Evolutionary conservation across 805 yeast genomes (phyloP).

Genomic region (Naumovozyma dairenensis): DNA sequence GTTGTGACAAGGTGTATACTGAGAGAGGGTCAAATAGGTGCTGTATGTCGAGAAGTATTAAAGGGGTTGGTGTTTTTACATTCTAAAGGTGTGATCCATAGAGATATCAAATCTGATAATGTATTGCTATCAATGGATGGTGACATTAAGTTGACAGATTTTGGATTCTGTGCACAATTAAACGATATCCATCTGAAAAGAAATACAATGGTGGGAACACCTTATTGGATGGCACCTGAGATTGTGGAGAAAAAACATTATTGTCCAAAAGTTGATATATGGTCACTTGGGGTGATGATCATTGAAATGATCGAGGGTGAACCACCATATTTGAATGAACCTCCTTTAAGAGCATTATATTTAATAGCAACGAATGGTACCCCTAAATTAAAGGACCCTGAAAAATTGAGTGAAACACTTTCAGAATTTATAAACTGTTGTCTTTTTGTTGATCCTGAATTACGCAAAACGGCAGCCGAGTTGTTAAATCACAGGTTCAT

Average conservation of each 20-base stretch:
- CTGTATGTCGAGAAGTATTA: conserved; percentile 86
- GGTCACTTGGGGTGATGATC: conserved; percentile 97
- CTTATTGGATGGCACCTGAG: conserved; percentile 99
- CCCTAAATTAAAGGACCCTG: conserved; percentile 86
- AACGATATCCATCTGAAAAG: conserved; percentile 76
- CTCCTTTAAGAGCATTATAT: conserved; percentile 87
- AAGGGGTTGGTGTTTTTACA: conserved; percentile 82
- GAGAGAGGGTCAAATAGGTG: conserved; percentile 92
- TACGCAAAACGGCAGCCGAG: conserved; percentile 69
- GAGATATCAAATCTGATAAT: conserved; percentile 95
- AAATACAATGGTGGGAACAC: conserved; percentile 98
- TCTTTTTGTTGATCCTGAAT: conserved; percentile 72
- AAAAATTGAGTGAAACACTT: conserved; percentile 55
- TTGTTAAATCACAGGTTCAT: conserved; percentile 61
- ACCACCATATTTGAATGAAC: conserved; percentile 95
- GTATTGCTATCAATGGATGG: conserved; percentile 76
- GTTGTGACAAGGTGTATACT: conserved; percentile 81
- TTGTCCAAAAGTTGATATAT: conserved; percentile 93
- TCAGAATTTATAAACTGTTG: conserved; percentile 66
- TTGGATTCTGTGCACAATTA: conserved; percentile 92
- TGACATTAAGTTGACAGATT: conserved; percentile 87
- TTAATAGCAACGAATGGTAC: conserved; percentile 95
- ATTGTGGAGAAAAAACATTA: conserved; percentile 91
- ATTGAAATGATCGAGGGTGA: conserved; percentile 99
- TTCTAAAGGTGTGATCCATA: conserved; percentile 83